These are phyloP conservation scores for Pisolithus albus DNA, from an alignment of 768 basidiomycete species.

Conservation along the genomic window DNA sequence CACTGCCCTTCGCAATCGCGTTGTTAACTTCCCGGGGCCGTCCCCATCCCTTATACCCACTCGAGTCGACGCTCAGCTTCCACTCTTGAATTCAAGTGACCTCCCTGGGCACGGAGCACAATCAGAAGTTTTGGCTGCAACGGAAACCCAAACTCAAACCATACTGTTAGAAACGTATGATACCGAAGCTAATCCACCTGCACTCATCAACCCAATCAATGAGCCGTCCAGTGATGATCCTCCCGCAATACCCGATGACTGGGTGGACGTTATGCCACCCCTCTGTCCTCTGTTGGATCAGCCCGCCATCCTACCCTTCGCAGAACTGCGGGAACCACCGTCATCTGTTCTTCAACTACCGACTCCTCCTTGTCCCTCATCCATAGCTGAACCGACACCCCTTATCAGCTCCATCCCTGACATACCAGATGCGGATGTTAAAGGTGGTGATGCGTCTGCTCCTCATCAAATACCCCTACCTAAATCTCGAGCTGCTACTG, in stretches of 20 bases:
- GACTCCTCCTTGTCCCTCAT: slow-evolving; percentile 10
- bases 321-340: slow-evolving; percentile 2
- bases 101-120: slow-evolving; percentile 4
- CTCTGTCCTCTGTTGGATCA: background rate
- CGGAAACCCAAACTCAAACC: slow-evolving; percentile 10
- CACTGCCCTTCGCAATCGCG: slow-evolving; percentile 12
- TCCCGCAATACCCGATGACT: slow-evolving; percentile 23
- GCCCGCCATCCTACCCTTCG: slow-evolving; percentile 1
- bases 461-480: slow-evolving; percentile 21
- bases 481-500: slow-evolving; percentile 25
- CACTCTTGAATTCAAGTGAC: slow-evolving; percentile 10
- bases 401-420: slow-evolving; percentile 7
- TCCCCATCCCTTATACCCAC: slow-evolving; percentile 25
- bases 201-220: slow-evolving; percentile 2
- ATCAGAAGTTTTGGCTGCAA: slow-evolving; percentile 1
- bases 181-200: background rate
- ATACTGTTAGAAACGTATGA: slow-evolving; percentile 1
- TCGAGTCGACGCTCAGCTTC: slow-evolving; percentile 9
- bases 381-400: slow-evolving; percentile 8
- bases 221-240: slow-evolving; percentile 15
- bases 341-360: background rate
- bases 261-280: slow-evolving; percentile 20
- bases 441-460: background rate
- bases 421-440: slow-evolving; percentile 14
- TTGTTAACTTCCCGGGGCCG: slow-evolving; percentile 12